phyloP scores from a whole-genome alignment of 2,329 filamentous ascomycete species.

The Penicillium italicum region DNA sequence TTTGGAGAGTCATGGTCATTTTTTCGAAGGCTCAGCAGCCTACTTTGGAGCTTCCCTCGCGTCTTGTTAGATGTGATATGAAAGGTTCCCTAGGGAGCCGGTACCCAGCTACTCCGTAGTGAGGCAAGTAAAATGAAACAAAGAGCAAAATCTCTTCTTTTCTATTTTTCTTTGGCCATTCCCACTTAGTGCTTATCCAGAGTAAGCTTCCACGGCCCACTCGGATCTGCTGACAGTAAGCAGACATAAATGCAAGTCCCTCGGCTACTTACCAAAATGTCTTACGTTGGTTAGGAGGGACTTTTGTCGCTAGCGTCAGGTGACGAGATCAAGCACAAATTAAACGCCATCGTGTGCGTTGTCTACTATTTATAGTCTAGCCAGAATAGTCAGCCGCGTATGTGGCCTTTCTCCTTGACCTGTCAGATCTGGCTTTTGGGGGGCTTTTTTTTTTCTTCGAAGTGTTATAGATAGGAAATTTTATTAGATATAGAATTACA shows the following conservation, averaged over 20 bases:
- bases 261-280: neutral
- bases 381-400: too few relatives aligned
- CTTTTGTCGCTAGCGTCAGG: neutral
- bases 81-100: neutral
- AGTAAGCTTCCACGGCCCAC: neutral
- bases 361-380: too few relatives aligned
- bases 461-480: too few relatives aligned
- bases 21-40: neutral
- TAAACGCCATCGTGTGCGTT: neutral
- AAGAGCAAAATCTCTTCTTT: too few relatives aligned
- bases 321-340: neutral
- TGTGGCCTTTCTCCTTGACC: too few relatives aligned
- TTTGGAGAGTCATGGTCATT: neutral
- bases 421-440: too few relatives aligned
- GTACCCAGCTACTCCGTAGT: too few relatives aligned
- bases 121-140: too few relatives aligned
- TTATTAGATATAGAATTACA: too few relatives aligned
- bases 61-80: neutral
- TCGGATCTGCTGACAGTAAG: neutral
- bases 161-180: too few relatives aligned
- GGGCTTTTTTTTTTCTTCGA: too few relatives aligned
- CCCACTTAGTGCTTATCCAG: too few relatives aligned
- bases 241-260: neutral
- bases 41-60: neutral
- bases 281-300: neutral